phyloP scores from a whole-genome alignment of 495 filamentous ascomycete genomes.

The Thozetella sp. region DNA sequence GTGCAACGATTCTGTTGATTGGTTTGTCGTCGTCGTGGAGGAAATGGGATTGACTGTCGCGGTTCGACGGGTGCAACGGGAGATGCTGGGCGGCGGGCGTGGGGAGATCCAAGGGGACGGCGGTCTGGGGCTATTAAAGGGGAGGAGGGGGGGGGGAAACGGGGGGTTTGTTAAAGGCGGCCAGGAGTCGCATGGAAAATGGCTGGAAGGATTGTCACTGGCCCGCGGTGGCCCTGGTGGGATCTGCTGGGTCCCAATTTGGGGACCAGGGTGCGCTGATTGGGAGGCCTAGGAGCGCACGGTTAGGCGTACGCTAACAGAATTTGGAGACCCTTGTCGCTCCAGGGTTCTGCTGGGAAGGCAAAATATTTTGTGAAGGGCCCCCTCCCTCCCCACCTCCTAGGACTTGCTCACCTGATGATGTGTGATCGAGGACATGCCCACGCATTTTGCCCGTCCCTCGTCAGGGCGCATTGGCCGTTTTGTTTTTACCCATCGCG shows the following conservation, averaged over 20 bases:
- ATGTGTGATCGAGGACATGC: too few species aligned
- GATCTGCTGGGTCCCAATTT: background rate
- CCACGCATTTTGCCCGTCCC: too few species aligned
- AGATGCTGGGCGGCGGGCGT: conserved; percentile 17
- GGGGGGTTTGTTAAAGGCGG: conserved; percentile 3
- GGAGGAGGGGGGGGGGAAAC: conserved; percentile 18
- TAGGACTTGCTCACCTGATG: too few species aligned
- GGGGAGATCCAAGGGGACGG: conserved; percentile 17
- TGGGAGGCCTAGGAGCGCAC: background rate
- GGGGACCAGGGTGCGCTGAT: background rate
- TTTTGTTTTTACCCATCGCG: too few species aligned
- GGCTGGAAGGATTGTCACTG: conserved; percentile 19
- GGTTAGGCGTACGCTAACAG: conserved; percentile 3
- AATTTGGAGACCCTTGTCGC: conserved; percentile 1
- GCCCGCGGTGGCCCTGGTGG: conserved; percentile 1
- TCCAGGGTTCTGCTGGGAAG: background rate
- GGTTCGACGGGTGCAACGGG: conserved; percentile 12
- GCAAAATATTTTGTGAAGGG: conserved; percentile 1
- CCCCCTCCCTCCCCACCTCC: background rate
- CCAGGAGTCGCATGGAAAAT: conserved; percentile 21
- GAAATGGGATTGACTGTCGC: conserved; percentile 7
- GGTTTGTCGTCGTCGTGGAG: conserved; percentile 10
- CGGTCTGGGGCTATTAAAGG: conserved; percentile 22
- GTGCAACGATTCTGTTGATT: conserved; percentile 2
- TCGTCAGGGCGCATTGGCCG: too few species aligned